Base-by-base conservation (phyloP, 495 filamentous ascomycete genomes). In the Aspergillus carlsbadensis region DNA sequence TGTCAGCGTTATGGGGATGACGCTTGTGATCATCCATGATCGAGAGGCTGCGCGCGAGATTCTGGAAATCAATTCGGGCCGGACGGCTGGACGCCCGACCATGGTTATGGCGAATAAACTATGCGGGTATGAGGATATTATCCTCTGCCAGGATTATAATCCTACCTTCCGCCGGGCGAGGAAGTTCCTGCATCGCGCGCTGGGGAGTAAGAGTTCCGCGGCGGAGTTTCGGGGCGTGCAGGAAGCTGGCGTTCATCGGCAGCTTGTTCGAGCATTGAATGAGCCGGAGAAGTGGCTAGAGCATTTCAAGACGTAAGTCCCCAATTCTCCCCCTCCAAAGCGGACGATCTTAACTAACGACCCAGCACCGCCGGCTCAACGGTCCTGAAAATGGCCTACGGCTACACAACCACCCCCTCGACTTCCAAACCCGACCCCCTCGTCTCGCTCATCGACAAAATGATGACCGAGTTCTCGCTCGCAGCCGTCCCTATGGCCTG, bases 331-430 rank as follows among this genome's bases (percentile, higher is more conserved):
- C 20, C 3, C 14, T 26, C n/a, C n/a, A n/a, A n/a, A n/a, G 3
- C 10, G 21, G 14, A 6, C 15, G 33, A 17, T 14, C 21, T 52
- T 17, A 39, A 36, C 11, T 42, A 18, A 42, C 11, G 20, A 24
- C 5, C 10, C 17, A 49, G 42, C 26, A 76, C 68, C 26, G 69
- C 76, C 7, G 79, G 74, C 10, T 66, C 73, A 0, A 59, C 79
- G 5, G 78, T 82, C 20, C 53, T 82, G 3, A 78, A 80, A 40
- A 74, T 79, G 13, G 64, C 66, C 1, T 82, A 82, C 58, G 79
- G 75, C 26, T 82, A 84, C 54, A 79, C 69, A 0, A 66, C 70
- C 18, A 76, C 81, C 37, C 59, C 69, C 2, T 64, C 75, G 22
- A n/a, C n/a, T n/a, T n/a, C n/a, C n/a, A 52, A 57, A 11, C 48